Conservation (phyloP, 1,139 yeast species). For the Zygosaccharomyces sapae region DNA sequence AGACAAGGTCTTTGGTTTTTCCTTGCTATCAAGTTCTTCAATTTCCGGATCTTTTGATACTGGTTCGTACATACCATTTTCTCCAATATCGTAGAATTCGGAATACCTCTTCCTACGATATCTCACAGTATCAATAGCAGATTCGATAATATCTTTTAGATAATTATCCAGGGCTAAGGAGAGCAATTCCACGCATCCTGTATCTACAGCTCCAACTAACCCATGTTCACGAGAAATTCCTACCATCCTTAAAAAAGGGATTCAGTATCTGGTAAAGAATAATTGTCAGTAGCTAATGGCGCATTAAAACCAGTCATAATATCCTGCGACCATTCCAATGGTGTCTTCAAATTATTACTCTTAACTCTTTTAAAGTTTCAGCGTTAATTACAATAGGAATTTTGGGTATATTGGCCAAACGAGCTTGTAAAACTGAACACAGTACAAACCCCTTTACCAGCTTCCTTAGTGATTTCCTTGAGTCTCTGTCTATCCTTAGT, state of each 20-base stretch:
- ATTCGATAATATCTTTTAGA: conserved; percentile 70
- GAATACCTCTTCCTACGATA: conserved; percentile 54
- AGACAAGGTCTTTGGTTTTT: conserved; percentile 37
- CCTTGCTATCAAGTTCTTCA: conserved; percentile 12
- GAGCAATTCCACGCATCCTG: conserved; percentile 72
- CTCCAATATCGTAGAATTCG: conserved; percentile 40
- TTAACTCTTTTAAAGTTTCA: conserved; percentile 45
- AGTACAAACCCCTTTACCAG: conserved; percentile 77
- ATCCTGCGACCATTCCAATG: conserved; percentile 85
- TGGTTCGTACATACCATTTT: conserved; percentile 32
- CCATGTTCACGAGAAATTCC: conserved; percentile 93
- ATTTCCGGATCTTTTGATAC: conserved; percentile 17
- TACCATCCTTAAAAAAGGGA: conserved; percentile 64
- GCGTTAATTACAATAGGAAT: conserved; percentile 63
- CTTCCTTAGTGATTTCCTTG: conserved; percentile 74
- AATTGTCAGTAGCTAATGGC: conserved; percentile 73
- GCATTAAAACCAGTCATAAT: conserved; percentile 85
- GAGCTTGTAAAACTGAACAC: conserved; percentile 73
- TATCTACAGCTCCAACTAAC: conserved; percentile 71
- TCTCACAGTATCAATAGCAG: conserved; percentile 67
- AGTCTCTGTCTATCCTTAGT: conserved; percentile 80
- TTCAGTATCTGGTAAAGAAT: conserved; percentile 78
- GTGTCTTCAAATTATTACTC: conserved; percentile 45
- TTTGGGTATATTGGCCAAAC: conserved; percentile 82
- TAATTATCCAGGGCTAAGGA: conserved; percentile 76